phyloP scores from a whole-genome alignment of 495 filamentous ascomycete species.

The Jackrogersella minutella region DNA sequence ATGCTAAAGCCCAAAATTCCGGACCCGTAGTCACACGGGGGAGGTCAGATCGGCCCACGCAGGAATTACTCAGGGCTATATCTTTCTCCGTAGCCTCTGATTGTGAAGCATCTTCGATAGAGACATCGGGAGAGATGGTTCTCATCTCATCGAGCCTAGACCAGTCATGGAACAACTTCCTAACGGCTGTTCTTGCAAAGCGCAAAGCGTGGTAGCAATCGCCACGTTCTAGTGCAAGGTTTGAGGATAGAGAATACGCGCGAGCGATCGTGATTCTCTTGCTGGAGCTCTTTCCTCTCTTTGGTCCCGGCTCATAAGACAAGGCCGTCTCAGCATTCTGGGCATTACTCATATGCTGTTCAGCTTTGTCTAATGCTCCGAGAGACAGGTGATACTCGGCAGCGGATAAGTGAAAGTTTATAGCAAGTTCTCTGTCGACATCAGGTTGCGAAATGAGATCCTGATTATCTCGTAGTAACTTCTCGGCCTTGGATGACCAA shows the following conservation, averaged over 20 bases:
- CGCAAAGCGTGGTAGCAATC: slow-evolving; percentile 69
- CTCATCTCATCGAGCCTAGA: slow-evolving; percentile 64
- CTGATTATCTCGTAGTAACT: slow-evolving; percentile 67
- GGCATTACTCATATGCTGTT: slow-evolving; percentile 50
- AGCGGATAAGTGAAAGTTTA: slow-evolving; percentile 70
- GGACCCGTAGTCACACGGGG: slow-evolving; percentile 59
- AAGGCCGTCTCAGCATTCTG: slow-evolving; percentile 39
- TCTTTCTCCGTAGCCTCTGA: slow-evolving; percentile 47
- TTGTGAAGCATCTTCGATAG: slow-evolving; percentile 45
- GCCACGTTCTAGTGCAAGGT: slow-evolving; percentile 69
- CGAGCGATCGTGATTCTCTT: slow-evolving; percentile 57
- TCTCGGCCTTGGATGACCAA: slow-evolving; percentile 75
- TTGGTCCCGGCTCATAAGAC: slow-evolving; percentile 22
- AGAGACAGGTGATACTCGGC: slow-evolving; percentile 77
- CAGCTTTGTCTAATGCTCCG: slow-evolving; percentile 68
- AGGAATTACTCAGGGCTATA: slow-evolving; percentile 37
- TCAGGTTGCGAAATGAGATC: slow-evolving; percentile 40
- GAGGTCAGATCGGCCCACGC: slow-evolving; percentile 29
- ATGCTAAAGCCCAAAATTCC: slow-evolving; percentile 81
- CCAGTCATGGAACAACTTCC: slow-evolving; percentile 75
- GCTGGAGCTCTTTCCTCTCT: slow-evolving; percentile 37
- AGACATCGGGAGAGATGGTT: slow-evolving; percentile 35
- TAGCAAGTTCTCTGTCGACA: slow-evolving; percentile 47
- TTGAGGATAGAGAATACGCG: slow-evolving; percentile 67
- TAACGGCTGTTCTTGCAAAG: slow-evolving; percentile 71